Evolutionary conservation across 257 asterid genomes (phyloP).

Genomic region (Mitragyna speciosa): DNA sequence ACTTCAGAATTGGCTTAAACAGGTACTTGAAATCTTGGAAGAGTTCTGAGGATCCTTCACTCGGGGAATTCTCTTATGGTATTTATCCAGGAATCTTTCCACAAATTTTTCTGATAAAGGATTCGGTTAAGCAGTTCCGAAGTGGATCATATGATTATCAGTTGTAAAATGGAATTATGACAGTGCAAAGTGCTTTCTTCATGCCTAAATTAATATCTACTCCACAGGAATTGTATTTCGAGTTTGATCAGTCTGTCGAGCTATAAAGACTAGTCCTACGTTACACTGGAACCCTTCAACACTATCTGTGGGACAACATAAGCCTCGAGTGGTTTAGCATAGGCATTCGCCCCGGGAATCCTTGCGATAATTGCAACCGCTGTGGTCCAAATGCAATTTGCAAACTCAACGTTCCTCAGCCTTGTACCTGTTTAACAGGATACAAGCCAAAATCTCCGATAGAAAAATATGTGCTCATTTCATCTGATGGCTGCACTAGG

Average conservation of each 20-base stretch:
- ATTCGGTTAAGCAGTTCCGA: constrained; percentile 21
- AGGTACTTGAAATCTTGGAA: constrained; percentile 68
- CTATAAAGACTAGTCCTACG: background rate
- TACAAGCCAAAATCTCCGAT: constrained; percentile 33
- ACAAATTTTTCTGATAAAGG: background rate
- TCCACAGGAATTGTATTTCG: constrained; percentile 32
- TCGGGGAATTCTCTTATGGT: constrained; percentile 48
- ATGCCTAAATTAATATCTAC: constrained; percentile 33
- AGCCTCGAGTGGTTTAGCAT: background rate
- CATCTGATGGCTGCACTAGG: constrained; percentile 40
- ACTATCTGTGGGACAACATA: background rate
- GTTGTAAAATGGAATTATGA: constrained; percentile 60
- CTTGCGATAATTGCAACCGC: constrained; percentile 33
- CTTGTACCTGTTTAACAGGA: constrained; percentile 39
- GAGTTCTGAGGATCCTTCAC: constrained; percentile 49
- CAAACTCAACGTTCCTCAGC: constrained; percentile 16
- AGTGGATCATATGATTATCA: constrained; percentile 89
- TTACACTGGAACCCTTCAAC: background rate
- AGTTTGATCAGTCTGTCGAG: background rate
- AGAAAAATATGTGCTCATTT: constrained; percentile 26
- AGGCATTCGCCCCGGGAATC: constrained; percentile 19
- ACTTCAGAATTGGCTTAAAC: constrained; percentile 47
- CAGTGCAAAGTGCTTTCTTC: constrained; percentile 36
- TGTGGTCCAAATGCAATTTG: constrained; percentile 46
- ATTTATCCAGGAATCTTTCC: constrained; percentile 13